Base-by-base conservation (phyloP, 139 green algal species). In the Chlorella vulgaris region DNA sequence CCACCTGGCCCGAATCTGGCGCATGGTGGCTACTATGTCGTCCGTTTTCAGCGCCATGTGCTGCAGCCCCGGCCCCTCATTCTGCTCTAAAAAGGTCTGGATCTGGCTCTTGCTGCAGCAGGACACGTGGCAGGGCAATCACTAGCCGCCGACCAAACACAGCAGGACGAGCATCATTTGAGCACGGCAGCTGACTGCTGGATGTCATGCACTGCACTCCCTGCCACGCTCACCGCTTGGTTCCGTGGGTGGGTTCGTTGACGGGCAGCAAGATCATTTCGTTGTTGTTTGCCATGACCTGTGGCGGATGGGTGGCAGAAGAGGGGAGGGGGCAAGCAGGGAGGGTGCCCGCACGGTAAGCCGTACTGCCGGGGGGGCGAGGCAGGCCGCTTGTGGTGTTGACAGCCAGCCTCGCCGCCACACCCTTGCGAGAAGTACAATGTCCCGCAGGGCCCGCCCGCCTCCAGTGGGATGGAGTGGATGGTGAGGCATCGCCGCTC, bases 21-120 rank as follows among this genome's bases (percentile, higher is more conserved):
- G 80, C 82, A 99, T 82, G 15, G 96, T 99, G 65, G 38, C 7
- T 40, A 99, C 93, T 43, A 99, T 98, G 88, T 99, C 90, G 66
- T 96, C 73, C 1, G 94, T 98, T 87, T 96, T 98, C 3, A 99
- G 91, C 35, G 97, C 97, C 65, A 99, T 81, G 89, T 99, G 97
- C 90, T 99, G 97, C 84, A 99, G 74, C 15, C 97, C 97, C 7
- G 96, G 78, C 0, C 96, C 96, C 77, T 97, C 92, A 80, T 99
- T 99, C 83, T 99, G 96, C 89, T 99, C 97, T 43, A 99, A 84
- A 78, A 94, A 99, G 0, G 96, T 99, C 88, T 99, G 95, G 65
- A 94, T 90, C 84, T 94, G 90, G 71, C 42, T 83, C 77, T 89
- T 90, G 50, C 95, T 85, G 81, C 71, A 78, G 19, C 8, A 33